phyloP scores from a whole-genome alignment of 2,329 filamentous ascomycete genomes.

The Hypocrella siamensis region DNA sequence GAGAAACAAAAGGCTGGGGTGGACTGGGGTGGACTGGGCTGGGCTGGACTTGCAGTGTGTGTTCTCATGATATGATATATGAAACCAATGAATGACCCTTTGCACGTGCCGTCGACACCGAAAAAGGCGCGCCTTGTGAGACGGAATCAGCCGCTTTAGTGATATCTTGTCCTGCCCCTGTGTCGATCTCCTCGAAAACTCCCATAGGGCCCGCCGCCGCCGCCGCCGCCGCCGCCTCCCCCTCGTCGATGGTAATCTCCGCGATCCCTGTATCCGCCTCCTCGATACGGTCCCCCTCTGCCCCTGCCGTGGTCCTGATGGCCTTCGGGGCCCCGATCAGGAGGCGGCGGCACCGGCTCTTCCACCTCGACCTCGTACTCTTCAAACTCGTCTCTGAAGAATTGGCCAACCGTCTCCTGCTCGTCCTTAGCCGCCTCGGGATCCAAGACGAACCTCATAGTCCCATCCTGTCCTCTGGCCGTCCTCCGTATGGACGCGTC shows the following conservation, averaged over 20 bases:
- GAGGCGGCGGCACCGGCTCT: conserved; percentile 29
- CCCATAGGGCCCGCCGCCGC: conserved; percentile 17
- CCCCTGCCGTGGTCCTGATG: not conserved
- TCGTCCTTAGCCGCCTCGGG: conserved; percentile 60
- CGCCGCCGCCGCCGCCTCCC: conserved; percentile 1
- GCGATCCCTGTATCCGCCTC: conserved; percentile 13
- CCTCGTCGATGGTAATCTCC: too few species aligned
- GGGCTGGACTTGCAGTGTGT: not conserved
- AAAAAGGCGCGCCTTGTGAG: too few species aligned
- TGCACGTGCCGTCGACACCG: too few species aligned
- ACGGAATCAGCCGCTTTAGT: conserved; percentile 4
- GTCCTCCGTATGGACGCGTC: conserved; percentile 15
- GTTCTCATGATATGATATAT: too few species aligned
- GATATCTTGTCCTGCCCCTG: conserved; percentile 16
- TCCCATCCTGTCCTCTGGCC: conserved; percentile 45
- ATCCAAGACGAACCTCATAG: conserved; percentile 81
- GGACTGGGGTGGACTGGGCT: not conserved
- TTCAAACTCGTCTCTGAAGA: conserved; percentile 59
- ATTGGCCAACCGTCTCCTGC: conserved; percentile 47
- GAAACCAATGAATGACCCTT: too few species aligned
- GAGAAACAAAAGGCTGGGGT: not conserved
- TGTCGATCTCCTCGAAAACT: conserved; percentile 19
- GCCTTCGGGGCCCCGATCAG: conserved; percentile 7
- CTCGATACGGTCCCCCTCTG: conserved; percentile 3
- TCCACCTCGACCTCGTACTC: conserved; percentile 69